Evolutionary conservation across 2,329 filamentous ascomycete genomes (phyloP), one percentile per base, ranked within the genome.

Genomic region (Fusarium sp.): DNA sequence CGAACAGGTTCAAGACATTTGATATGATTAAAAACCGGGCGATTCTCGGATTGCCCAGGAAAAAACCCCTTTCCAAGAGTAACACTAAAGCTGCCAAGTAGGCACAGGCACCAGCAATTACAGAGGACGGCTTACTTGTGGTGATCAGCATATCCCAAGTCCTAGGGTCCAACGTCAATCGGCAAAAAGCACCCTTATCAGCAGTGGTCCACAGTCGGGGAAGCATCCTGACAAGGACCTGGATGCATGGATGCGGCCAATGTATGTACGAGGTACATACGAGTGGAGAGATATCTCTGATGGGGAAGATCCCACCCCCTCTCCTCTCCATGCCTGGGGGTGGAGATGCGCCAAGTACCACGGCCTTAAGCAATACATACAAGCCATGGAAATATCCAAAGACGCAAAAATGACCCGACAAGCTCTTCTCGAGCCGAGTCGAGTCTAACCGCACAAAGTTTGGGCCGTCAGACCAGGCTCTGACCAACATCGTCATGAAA

Each of bases 221-320:
- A 74, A 73, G 53, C 59, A 68, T 44, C 62, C 66, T 72, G 63
- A 57, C 64, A 35, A 48, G 51, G 35, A 36, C 35, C 35, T 36
- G 35, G 39, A 48, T 47, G n/a, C 36, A 57, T 57, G 65, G 44
- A 65, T 69, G 51, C 28, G 54, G 28, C 26, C 65, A 36, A 41
- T 53, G 70, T 61, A 58, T 53, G 70, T 61, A 58, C 55, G 60
- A 66, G 59, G 70, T 57, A 73, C 65, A 58, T 51, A 39, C 22
- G 26, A 39, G 68, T 65, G 71, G 57, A 72, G 63, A 44, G 47
- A 58, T 57, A 62, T 54, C 41, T 45, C 55, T 71, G 68, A 55
- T 74, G 71, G 65, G n/a, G 72, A 55, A 69, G 56, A 59, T 44
- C 55, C 58, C 68, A 71, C 67, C 58, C 63, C 63, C 67, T 67